Base-by-base conservation (phyloP, 352 stramenopile species). In the Aphanomyces stellatus region DNA sequence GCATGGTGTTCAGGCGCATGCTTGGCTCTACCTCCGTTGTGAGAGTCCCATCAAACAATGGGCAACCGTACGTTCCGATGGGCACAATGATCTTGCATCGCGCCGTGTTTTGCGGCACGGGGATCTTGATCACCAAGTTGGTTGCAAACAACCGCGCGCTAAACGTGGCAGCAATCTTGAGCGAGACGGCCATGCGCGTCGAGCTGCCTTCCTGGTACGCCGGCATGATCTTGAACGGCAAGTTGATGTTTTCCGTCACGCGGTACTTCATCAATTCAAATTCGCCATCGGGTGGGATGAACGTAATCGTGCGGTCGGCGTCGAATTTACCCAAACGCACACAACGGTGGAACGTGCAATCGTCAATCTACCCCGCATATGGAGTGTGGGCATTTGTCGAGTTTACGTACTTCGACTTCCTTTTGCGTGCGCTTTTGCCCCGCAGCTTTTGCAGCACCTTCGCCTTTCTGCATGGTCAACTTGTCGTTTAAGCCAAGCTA, bases 261-360 rank as follows among this genome's bases (percentile, higher is more conserved):
- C 92, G 89, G 76, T 98, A 81, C 76, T 96, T 94, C 97, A 99
- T 99, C 51, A 99, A 80, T 78, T 99, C 96, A 73, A 99, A 99
- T 79, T 99, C 96, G 48, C 97, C 96, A 78, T 99, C 96, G 0
- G 96, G 97, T 6, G 97, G 97, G 69, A 99, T 98, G 75, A 99
- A 99, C 35, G 95, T 97, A 78, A 99, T 99, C 34, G 80, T 92
- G 51, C 79, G 81, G 71, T 99, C 97, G 28, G 96, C 90, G 77
- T 99, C 96, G 75, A 99, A 99, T 72, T 98, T 98, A 72, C 96
- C 95, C 13, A 99, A 81, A 70, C 94, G 88, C 41, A 99, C 96
- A 74, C 96, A 99, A 28, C 93, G 87, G 74, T 99, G 97, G 76
- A 99, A 99, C 35, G 93, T 99, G 80, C 96, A 99, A 75, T 99